Base-by-base conservation (phyloP, 1,284 basidiomycete genomes). In the Schizophyllum amplum region DNA sequence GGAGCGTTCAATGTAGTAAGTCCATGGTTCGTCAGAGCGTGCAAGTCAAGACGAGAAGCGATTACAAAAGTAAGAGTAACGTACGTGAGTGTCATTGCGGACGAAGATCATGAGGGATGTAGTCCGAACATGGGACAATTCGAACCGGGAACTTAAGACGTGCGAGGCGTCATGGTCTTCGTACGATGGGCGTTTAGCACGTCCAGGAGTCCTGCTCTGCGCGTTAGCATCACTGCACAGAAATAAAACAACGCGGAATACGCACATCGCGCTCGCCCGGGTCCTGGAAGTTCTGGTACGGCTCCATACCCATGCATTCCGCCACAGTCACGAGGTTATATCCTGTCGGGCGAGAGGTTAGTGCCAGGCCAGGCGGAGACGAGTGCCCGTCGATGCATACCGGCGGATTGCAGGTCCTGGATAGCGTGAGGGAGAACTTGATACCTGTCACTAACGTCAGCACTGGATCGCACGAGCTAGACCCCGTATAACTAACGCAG, bases 281-380 rank as follows among this genome's bases (percentile, higher is more conserved):
- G 9, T 64, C n/a, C 13, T 61, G 64, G 5, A 67, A 60, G 22
- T 63, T 66, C 47, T 72, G 69, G 60, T 77, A 77, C 1, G 74
- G 66, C 5, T 63, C 60, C 13, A 69, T 61, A 5, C 72, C 75
- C 4, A 77, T 66, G 62, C 77, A 80, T 56, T 77, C 73, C 11
- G 77, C 69, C 11, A 78, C 65, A 26, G 74, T 75, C 21, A 76
- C 76, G 23, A 79, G 68, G 5, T 64, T 67, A 63, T 78, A 78
- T 4, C 77, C 33, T 42, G 17, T 17, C 3, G 17, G 17, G 33
- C 33, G 17, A 17, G 13, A 17, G 17, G 33, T 42, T 2, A 42
- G 33, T 9, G 13, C 13, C 17, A 42, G 13, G 33, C 33, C 33
- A 42, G 13, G 13, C 7, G 11, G 33, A 3, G 2, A 13, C 13